A percentile compares a stretch with the other conserved stretches of the same genome.
These are phyloP conservation scores for Eragrostis nindensis DNA, from an alignment of 176 grass and related monocot species.

Conservation along the genomic window DNA sequence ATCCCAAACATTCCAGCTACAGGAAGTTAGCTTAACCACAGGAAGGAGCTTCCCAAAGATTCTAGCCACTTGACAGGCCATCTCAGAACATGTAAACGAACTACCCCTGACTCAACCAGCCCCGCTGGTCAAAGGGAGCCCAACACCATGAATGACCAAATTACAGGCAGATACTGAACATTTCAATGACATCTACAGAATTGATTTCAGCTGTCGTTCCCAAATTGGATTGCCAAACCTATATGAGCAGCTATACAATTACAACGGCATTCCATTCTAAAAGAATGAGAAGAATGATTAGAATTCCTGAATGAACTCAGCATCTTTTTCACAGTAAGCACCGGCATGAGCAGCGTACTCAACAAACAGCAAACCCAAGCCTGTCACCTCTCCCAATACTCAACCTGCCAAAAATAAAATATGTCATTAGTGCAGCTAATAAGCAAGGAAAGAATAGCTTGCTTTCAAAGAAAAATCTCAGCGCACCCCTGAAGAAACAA, in stretches of 20 bases:
- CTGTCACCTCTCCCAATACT: conserved; percentile 19
- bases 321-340: conserved; percentile 13
- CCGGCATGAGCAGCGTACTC: neutral
- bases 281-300: conserved; percentile 54
- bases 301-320: conserved; percentile 23
- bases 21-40: too few species aligned
- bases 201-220: conserved; percentile 8
- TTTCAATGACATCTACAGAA: conserved; percentile 26
- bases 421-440: conserved; percentile 4
- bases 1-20: too few species aligned
- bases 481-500: neutral
- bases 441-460: neutral
- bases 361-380: conserved; percentile 22
- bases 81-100: conserved; percentile 10
- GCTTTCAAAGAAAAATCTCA: neutral
- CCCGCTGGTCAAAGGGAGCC: neutral
- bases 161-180: conserved; percentile 36
- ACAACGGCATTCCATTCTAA: conserved; percentile 44
- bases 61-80: neutral
- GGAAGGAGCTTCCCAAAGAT: neutral
- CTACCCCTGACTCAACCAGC: neutral
- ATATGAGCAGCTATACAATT: conserved; percentile 49
- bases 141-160: neutral
- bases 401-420: conserved; percentile 24
- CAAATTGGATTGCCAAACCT: conserved; percentile 43